Percentiles rank a stretch among this genome's conserved stretches.
Evolutionary conservation across 169 alveolate genomes (phyloP).

Genomic region (Prorocentrum cordatum): DNA sequence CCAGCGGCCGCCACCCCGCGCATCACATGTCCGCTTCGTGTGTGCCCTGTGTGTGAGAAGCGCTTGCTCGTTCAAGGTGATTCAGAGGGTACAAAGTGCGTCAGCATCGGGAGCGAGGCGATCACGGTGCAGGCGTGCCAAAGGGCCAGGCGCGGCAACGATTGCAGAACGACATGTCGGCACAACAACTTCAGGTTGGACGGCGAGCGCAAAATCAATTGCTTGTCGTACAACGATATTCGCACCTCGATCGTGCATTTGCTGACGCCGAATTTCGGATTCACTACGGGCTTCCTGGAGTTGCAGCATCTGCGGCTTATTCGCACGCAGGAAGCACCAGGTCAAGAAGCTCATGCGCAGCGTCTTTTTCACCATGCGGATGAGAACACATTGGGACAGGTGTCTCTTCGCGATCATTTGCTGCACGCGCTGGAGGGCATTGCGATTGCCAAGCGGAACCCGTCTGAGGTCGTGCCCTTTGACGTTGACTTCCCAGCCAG

Average conservation of each 20-base stretch:
- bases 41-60: no score
- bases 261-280: not conserved
- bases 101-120: no score
- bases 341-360: not conserved
- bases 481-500: not conserved
- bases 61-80: no score
- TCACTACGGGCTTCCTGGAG: not conserved
- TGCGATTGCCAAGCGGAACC: not conserved
- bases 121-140: no score
- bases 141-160: no score
- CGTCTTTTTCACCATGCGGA: not conserved
- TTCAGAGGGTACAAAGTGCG: no score
- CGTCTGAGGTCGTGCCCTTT: not conserved
- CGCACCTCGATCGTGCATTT: not conserved
- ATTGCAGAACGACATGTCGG: no score
- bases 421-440: not conserved
- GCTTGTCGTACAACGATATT: not conserved
- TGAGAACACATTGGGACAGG: not conserved
- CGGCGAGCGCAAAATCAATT: not conserved
- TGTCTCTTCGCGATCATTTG: not conserved
- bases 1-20: no score
- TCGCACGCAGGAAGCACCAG: not conserved
- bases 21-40: no score
- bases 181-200: not conserved
- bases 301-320: not conserved